Evolutionary conservation across 441 rosid genomes (phyloP).

Genomic region (Populus trichocarpa): DNA sequence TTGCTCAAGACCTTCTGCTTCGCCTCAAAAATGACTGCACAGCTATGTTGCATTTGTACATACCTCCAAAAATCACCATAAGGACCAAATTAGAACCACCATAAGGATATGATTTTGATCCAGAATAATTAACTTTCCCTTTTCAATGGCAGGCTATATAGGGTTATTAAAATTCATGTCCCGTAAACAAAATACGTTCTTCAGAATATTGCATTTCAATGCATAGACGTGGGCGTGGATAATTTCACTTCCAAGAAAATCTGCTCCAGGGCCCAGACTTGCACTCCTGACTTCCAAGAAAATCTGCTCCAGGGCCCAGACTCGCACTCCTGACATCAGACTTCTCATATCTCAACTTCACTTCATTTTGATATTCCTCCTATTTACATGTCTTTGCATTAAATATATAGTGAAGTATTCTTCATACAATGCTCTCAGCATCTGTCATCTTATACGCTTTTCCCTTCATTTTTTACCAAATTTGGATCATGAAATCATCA

Average conservation of each 20-base stretch:
- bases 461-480: background rate
- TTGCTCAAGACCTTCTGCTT: background rate
- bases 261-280: background rate
- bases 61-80: no score
- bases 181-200: background rate
- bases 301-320: no score
- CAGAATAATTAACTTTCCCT: background rate
- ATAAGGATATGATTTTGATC: background rate
- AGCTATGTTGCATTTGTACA: no score
- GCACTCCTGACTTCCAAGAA: no score
- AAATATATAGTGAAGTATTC: background rate
- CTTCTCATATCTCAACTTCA: background rate
- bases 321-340: no score
- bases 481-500: background rate
- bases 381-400: background rate
- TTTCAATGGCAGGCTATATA: background rate
- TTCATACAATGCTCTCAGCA: background rate
- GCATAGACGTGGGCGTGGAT: background rate
- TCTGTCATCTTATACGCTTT: background rate
- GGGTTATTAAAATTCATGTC: background rate
- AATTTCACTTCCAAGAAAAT: background rate
- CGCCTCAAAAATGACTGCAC: background rate
- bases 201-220: background rate
- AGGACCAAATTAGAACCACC: no score
- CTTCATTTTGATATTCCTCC: background rate